A percentile compares a stretch with the other conserved stretches of the same genome.
Conservation (phyloP, 352 stramenopile genomes). For the Pythium vanterpoolii region DNA sequence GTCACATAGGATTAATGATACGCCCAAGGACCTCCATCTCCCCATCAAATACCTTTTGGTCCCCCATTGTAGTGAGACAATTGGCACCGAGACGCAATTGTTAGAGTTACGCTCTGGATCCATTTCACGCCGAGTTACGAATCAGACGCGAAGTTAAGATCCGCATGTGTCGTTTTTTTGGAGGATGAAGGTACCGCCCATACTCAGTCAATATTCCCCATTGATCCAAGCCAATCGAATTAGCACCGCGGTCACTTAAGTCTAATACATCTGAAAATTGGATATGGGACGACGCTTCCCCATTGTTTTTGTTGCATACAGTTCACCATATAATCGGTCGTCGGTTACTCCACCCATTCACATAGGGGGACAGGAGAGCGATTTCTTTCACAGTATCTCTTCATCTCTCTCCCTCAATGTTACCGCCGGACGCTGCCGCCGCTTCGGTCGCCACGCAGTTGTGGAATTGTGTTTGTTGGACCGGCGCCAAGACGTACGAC, state of each 20-base stretch:
- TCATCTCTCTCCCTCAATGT: not conserved
- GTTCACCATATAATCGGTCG: not conserved
- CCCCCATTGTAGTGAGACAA: no score
- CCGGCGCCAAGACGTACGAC: constrained; percentile 59
- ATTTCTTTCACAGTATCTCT: not conserved
- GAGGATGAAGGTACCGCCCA: no score
- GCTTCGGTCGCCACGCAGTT: constrained; percentile 23
- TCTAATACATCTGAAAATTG: not conserved
- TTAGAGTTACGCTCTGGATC: not conserved
- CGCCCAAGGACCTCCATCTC: not conserved
- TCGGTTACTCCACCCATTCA: not conserved
- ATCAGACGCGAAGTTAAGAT: not conserved
- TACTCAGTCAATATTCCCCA: not conserved
- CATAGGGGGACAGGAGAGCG: not conserved
- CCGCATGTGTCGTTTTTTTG: not conserved
- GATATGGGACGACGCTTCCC: not conserved
- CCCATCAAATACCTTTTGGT: no score
- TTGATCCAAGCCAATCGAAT: not conserved
- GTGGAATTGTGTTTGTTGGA: constrained; percentile 69
- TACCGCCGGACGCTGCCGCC: not conserved
- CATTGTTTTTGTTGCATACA: not conserved
- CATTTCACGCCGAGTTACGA: not conserved
- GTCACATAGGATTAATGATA: no score
- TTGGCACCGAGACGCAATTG: no score
- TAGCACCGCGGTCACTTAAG: not conserved